phyloP scores from a whole-genome alignment of 306 rosid genomes.

The Boehmeria nivea region DNA sequence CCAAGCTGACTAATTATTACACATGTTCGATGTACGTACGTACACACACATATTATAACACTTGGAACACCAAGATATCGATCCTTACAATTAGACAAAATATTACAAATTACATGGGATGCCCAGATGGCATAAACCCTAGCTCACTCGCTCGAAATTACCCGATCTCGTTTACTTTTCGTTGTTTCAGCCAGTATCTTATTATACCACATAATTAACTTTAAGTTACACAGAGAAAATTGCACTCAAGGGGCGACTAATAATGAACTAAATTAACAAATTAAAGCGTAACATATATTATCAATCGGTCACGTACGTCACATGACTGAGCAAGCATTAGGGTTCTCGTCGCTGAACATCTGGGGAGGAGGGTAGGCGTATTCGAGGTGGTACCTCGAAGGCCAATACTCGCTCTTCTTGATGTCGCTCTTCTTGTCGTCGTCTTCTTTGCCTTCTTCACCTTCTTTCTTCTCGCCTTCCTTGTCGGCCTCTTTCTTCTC shows the following conservation, averaged over 20 bases:
- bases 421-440: slow-evolving; percentile 44
- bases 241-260: too few relatives aligned
- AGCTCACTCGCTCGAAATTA: not conserved
- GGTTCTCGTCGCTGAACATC: slow-evolving; percentile 91
- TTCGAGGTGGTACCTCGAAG: slow-evolving; percentile 44
- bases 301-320: slow-evolving; percentile 21
- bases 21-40: slow-evolving; percentile 1
- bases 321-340: slow-evolving; percentile 84
- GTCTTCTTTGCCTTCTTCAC: slow-evolving; percentile 26
- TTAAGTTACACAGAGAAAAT: slow-evolving; percentile 13
- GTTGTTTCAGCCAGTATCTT: not conserved
- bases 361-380: slow-evolving; percentile 41
- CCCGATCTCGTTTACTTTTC: too few relatives aligned
- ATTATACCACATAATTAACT: not conserved
- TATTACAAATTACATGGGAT: not conserved
- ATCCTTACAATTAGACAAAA: not conserved
- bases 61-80: not conserved
- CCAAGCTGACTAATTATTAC: not conserved
- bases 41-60: not conserved
- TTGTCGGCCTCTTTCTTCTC: slow-evolving; percentile 27
- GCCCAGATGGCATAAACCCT: slow-evolving; percentile 14
- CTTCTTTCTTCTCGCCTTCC: slow-evolving; percentile 34
- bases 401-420: slow-evolving; percentile 57
- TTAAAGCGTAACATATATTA: not conserved
- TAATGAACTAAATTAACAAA: not conserved